These are phyloP conservation scores for Ustilago xerochloae DNA, from an alignment of 1,284 basidiomycete genomes.

Conservation along the genomic window DNA sequence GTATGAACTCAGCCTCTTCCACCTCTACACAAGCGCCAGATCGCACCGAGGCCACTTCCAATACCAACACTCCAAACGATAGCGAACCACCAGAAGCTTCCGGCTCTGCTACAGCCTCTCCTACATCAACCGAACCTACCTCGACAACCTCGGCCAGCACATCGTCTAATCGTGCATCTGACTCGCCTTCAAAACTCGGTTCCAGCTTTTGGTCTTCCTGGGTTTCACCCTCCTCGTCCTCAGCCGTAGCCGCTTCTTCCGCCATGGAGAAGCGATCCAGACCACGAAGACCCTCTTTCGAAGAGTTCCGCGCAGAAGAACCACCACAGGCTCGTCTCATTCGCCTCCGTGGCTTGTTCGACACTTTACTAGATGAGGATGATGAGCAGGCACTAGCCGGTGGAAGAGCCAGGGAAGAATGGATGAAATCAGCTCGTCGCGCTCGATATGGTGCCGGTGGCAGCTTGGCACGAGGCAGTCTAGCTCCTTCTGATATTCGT, in stretches of 20 bases:
- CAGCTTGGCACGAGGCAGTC: constrained; percentile 56
- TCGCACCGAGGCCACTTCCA: constrained; percentile 3
- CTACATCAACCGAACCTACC: neutral
- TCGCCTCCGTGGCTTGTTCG: constrained; percentile 65
- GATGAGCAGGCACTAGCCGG: constrained; percentile 62
- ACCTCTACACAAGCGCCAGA: constrained; percentile 14
- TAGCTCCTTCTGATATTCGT: constrained; percentile 50
- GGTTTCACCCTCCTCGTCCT: constrained; percentile 53
- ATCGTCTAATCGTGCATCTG: neutral
- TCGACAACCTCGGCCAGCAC: neutral
- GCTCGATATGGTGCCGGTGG: constrained; percentile 66
- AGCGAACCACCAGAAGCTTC: constrained; percentile 33
- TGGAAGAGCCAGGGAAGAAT: constrained; percentile 64
- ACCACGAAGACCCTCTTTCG: constrained; percentile 52
- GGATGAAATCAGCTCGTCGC: constrained; percentile 63
- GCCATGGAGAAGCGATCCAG: constrained; percentile 48
- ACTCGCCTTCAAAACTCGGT: constrained; percentile 39
- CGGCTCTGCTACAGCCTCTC: neutral
- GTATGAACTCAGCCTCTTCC: constrained; percentile 18
- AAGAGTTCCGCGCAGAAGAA: constrained; percentile 64
- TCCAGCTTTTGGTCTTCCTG: constrained; percentile 52
- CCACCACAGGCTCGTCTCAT: constrained; percentile 66
- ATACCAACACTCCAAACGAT: neutral
- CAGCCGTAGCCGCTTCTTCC: constrained; percentile 51
- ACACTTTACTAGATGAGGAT: constrained; percentile 62